Evolutionary conservation across 2,329 filamentous ascomycete genomes (phyloP), one percentile per base, ranked within the genome.

Genomic region (Diaporthe ilicicola): DNA sequence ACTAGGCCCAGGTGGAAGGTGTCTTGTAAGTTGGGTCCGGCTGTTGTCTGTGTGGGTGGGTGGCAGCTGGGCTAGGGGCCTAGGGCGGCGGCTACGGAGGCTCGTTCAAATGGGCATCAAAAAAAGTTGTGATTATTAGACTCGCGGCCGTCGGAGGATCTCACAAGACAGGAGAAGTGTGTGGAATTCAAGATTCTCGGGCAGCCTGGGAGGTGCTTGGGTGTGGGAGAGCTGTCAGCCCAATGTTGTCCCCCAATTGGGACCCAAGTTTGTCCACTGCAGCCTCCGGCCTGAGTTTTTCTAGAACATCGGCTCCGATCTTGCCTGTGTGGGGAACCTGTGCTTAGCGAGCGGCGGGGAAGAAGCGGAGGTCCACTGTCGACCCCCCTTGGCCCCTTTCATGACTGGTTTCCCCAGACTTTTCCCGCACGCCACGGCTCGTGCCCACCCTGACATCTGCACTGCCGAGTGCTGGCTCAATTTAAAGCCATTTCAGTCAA

Each of bases 401-500:
- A 62, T 46, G 56, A 62, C 56, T 48, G 32, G 8, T 48, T 64
- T 64, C 59, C 59, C 59, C 59, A 37, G 59, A 50, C 24, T 64
- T 29, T 64, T 48, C 12, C 59, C 56, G 32, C 59, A 2, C 42
- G 13, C 42, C 59, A 34, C 59, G 59, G 59, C 59, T 62, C 42
- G 42, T 62, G 59, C 44, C 59, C 50, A 50, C 59, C 59, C 34
- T 46, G 56, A 46, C 42, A 22, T 42, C 39, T 62, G 56, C 44
- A 64, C 59, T 50, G 59, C 59, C 59, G 42, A 44, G 13, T n/a
- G 44, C n/a, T 64, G 29, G 44, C n/a, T 64, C 44, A 64, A 64
- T 64, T 50, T 64, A 64, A 64, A 64, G 59, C 59, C 59, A 50
- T 64, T 64, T 50, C 59, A 19, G 24, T 64, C 10, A 22, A 62